Evolutionary conservation across 768 basidiomycete genomes (phyloP), one percentile per base, ranked within the genome.

Genomic region (Mycena latifolia): DNA sequence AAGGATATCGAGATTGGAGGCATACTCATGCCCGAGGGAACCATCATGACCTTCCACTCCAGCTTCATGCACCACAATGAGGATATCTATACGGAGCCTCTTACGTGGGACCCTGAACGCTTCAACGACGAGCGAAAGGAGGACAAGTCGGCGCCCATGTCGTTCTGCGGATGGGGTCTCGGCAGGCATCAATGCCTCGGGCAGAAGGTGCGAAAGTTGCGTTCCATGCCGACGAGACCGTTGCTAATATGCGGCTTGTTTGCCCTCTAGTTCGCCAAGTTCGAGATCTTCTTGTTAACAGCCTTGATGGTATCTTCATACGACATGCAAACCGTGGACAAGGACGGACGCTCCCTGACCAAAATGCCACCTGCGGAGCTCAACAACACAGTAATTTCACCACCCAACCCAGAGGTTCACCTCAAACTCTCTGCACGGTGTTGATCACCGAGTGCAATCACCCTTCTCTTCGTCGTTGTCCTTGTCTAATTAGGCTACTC

Each of bases 61-160:
- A 61, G 45, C 51, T 61, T 61, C 41, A 29, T 61, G 31, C 51
- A 61, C 41, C 60, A 61, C 29, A 61, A 54, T 24, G 60, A 41
- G n/a, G 51, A 61, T 3, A 31, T 61, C 22, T 61, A 54, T 51
- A 31, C 29, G 5, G 60, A 54, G 11, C 51, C 52, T 3, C n/a
- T 45, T 3, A 24, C 6, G 20, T 61, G 60, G 60, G 60, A 61
- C 31, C 60, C 60, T 4, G 51, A 61, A 27, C 60, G 60, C 10
- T 61, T 61, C 29, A 37, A 12, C 11, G 51, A 29, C 2, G 52
- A 25, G 39, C 35, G 51, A 3, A 22, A 6, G 41, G 60, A 61
- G 51, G 60, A 61, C 20, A 61, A 54, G 51, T 15, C 22, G 28
- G 25, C 15, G 41, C 51, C 60, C 15, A 43, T 61, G 37, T 29